Percentiles rank a stretch among this genome's conserved stretches.
Evolutionary conservation across 73 alveolate species (phyloP).

Genomic region (Stentor coeruleus): DNA sequence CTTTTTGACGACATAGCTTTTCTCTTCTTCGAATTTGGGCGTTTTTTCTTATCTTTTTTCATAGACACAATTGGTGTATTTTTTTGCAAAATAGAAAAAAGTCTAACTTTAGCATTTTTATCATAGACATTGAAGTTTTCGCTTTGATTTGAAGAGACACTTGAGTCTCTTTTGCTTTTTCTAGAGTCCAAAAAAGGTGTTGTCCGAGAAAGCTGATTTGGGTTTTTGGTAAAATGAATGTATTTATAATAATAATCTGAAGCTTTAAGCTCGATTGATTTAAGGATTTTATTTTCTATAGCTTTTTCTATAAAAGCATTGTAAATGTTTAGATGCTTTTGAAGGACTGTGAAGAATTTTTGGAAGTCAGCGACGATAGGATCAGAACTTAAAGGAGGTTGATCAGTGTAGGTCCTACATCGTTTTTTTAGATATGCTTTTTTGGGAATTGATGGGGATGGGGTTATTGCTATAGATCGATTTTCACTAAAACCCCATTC

Average conservation of each 20-base stretch:
- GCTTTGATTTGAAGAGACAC: not conserved
- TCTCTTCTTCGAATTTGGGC: not conserved
- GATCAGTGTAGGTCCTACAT: too few relatives aligned
- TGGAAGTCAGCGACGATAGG: not conserved
- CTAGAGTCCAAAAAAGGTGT: not conserved
- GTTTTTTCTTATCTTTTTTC: not conserved
- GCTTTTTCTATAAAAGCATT: not conserved
- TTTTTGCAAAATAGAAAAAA: not conserved
- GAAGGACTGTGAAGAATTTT: not conserved
- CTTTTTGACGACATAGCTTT: not conserved
- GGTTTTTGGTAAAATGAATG: not conserved
- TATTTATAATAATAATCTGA: slow-evolving; percentile 4
- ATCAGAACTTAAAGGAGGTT: too few relatives aligned
- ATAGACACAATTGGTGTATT: not conserved
- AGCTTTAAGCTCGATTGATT: too few relatives aligned
- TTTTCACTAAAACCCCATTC: too few relatives aligned
- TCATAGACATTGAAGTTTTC: not conserved
- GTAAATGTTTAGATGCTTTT: not conserved
- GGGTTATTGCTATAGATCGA: too few relatives aligned
- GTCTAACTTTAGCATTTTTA: not conserved
- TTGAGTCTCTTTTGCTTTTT: not conserved
- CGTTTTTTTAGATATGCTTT: too few relatives aligned
- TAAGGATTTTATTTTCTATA: not conserved
- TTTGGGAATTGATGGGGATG: too few relatives aligned
- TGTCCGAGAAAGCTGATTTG: not conserved